phyloP scores from a whole-genome alignment of 1,284 basidiomycete species.

The Salmacisia buchloeana region DNA sequence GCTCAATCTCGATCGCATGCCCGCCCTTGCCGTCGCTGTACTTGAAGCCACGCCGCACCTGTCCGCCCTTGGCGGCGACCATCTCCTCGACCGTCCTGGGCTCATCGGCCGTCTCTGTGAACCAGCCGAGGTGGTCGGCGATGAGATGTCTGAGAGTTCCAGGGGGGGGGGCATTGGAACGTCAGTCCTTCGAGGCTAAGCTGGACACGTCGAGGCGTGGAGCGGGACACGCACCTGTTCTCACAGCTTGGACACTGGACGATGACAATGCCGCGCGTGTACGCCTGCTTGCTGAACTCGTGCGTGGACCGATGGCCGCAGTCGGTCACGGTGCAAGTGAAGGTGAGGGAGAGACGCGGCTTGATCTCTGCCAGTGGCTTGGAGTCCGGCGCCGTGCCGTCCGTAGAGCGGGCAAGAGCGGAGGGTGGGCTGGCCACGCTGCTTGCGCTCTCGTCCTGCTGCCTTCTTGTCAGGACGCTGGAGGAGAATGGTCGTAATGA shows the following conservation, averaged over 20 bases:
- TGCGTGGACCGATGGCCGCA: slow-evolving; percentile 82
- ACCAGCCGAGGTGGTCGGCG: slow-evolving; percentile 48
- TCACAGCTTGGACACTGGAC: slow-evolving; percentile 87
- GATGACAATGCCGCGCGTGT: slow-evolving; percentile 81
- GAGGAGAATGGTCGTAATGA: too few species aligned
- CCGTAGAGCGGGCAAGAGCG: too few species aligned
- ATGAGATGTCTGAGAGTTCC: slow-evolving; percentile 36
- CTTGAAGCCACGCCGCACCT: slow-evolving; percentile 32
- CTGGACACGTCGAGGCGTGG: neutral
- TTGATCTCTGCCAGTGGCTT: slow-evolving; percentile 17
- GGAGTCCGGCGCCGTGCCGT: too few species aligned
- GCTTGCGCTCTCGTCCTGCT: too few species aligned
- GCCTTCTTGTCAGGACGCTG: too few species aligned
- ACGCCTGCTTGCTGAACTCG: slow-evolving; percentile 76
- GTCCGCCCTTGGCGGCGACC: slow-evolving; percentile 40
- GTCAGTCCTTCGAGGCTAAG: too few species aligned
- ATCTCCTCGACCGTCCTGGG: slow-evolving; percentile 47
- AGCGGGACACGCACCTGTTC: slow-evolving; percentile 61
- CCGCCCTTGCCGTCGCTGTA: slow-evolving; percentile 31
- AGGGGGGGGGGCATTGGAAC: neutral
- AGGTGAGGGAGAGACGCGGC: slow-evolving; percentile 39
- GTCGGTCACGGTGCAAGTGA: slow-evolving; percentile 50
- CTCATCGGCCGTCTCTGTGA: slow-evolving; percentile 35
- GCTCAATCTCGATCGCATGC: slow-evolving; percentile 44
- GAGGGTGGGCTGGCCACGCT: too few species aligned